Evolutionary conservation across 139 green algal genomes (phyloP).

Genomic region (Chara braunii): DNA sequence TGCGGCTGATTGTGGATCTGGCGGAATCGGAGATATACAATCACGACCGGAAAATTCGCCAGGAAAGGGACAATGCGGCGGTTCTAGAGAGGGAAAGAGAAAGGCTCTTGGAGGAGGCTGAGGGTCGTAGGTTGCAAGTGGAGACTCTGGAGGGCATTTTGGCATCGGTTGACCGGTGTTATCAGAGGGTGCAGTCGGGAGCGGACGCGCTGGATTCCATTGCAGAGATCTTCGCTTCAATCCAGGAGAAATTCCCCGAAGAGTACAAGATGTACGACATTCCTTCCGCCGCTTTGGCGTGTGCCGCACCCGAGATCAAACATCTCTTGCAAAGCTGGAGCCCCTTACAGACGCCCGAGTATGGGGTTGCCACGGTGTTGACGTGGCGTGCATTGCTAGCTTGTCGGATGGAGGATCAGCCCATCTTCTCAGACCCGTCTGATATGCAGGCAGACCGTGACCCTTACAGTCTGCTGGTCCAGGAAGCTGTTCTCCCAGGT

Average conservation of each 20-base stretch:
- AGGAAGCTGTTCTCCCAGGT: constrained; percentile 68
- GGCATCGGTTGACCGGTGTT: not conserved
- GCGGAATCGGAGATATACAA: constrained; percentile 77
- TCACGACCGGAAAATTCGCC: constrained; percentile 64
- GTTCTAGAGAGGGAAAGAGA: constrained; percentile 19
- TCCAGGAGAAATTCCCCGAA: constrained; percentile 34
- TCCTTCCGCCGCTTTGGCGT: constrained; percentile 54
- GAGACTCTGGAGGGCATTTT: constrained; percentile 31
- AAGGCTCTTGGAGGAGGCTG: not conserved
- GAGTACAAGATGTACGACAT: constrained; percentile 83
- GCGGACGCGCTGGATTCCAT: not conserved
- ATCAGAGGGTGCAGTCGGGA: not conserved
- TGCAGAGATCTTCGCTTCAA: not conserved
- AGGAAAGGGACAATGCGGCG: constrained; percentile 61
- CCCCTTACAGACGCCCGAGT: constrained; percentile 15
- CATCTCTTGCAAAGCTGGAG: constrained; percentile 31
- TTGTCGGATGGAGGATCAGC: too few species aligned
- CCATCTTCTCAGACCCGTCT: too few species aligned
- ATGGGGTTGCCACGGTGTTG: constrained; percentile 7
- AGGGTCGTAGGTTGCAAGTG: constrained; percentile 1
- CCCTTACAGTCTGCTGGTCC: constrained; percentile 63
- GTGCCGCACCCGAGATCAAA: constrained; percentile 33
- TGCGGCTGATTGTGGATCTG: constrained; percentile 64
- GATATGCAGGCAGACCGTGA: constrained; percentile 54
- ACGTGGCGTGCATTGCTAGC: constrained; percentile 19